Base-by-base conservation (phyloP, 352 stramenopile species). In the Peronospora destructor region DNA sequence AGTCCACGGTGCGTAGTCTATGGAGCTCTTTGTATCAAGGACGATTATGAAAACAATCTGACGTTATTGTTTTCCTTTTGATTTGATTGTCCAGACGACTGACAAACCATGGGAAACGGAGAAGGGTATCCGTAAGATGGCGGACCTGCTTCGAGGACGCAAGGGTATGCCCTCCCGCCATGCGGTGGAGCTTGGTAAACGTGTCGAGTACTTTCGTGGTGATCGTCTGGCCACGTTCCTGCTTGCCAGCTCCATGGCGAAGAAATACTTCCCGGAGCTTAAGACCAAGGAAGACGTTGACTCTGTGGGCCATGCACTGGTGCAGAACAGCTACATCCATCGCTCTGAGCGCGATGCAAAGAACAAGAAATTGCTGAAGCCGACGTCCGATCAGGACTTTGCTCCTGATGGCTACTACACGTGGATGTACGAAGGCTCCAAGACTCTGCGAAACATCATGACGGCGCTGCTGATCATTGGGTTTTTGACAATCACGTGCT, bases 351-450 rank as follows among this genome's bases (percentile, higher is more conserved):
- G 85, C 13, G 84, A 91, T 42, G 76, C 71, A 23, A 87, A 86
- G 60, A 94, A 93, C 68, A 82, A 85, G 49, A 91, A 91, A 62
- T 40, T 93, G 26, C 66, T 95, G n/a, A 82, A 82, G 26, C 85
- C 85, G 6, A 77, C 70, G 11, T 55, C 68, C 13, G 87, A 85
- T 56, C 89, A 95, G 45, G 89, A 97, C 49, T 98, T 98, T 62
- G 73, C 94, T 10, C 85, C 95, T 33, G 90, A 96, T 10, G 95
- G 94, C 13, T 98, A 97, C 71, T 99, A 98, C 74, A 98, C 95
- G 39, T 99, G 96, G 96, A 97, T 99, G 71, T 99, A 98, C 71
- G 89, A 98, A 47, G 96, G 96, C 23, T 90, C 96, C 33, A 98
- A 98, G 80, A 98, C 95, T 43, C 76, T 98, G 56, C 93, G 92